Base-by-base conservation (phyloP, 495 filamentous ascomycete genomes). In the Penicillium steckii region DNA sequence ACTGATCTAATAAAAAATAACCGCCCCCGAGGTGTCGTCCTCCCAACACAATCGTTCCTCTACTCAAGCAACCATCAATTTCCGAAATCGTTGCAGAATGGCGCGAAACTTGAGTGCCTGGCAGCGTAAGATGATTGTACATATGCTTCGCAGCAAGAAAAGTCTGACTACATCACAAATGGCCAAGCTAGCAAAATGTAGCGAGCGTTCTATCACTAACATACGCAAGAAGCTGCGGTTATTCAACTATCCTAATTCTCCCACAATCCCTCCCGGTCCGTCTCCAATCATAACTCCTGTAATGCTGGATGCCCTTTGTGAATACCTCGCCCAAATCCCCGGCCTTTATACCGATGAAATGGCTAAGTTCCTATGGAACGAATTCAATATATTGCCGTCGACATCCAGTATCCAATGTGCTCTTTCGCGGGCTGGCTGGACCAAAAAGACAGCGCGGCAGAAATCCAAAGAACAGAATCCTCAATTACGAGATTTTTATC, bases 321-420 rank as follows among this genome's bases (percentile, higher is more conserved):
- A 56, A 27, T 24, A 56, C 32, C 53, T 56, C 41, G 24, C 33
- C 10, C 42, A 52, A 47, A 46, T 47, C 4, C 43, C 32, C 21
- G 44, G 27, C 22, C 49, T 57, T 40, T 61, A 61, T 15, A 22
- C 50, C 18, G 49, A 61, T 40, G 53, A 61, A 45, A 61, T 61
- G 53, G 49, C 40, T 43, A 46, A n/a, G n/a, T 32, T 32, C 9
- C 7, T 32, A 1, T 32, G 8, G 10, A 13, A 32, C 3, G 29
- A 32, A 4, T 32, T 32, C 3, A 13, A 32, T 0, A 0, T 32
- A 13, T 13, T 32, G 2, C 10, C n/a, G 10, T 32, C 29, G 2
- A 32, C 29, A 32, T 32, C 10, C 29, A 32, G 10, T 2, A n/a
- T 32, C 10, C 10, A 13, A 12, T 13, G 29, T 12, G 29, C 29